phyloP scores from a whole-genome alignment of 768 basidiomycete species.

The Naganishia friedmannii region DNA sequence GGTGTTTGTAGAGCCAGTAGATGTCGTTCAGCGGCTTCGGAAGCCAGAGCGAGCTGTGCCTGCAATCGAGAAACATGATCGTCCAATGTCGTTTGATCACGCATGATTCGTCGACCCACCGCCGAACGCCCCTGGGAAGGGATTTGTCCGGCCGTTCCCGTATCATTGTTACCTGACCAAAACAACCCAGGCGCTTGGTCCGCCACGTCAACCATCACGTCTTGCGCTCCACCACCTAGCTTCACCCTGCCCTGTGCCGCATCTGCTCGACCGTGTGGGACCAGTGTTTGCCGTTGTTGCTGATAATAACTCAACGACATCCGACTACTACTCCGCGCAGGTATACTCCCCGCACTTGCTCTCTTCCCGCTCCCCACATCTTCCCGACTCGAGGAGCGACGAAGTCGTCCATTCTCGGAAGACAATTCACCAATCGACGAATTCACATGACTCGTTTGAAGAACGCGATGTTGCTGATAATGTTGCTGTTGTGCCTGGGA shows the following conservation, averaged over 20 bases:
- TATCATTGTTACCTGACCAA: not conserved
- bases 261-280: not conserved
- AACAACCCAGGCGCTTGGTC: not conserved
- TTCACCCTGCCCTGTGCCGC: not conserved
- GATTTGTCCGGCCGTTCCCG: not conserved
- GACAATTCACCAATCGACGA: conserved; percentile 39
- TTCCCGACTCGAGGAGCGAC: conserved; percentile 35
- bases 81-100: not conserved
- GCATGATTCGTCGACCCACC: not conserved
- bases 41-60: not conserved
- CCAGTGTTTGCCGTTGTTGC: not conserved
- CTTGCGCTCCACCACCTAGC: not conserved
- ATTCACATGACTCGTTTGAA: conserved; percentile 2
- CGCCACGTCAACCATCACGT: not conserved
- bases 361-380: not conserved
- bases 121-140: not conserved
- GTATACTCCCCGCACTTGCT: conserved; percentile 5
- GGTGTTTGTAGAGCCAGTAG: conserved; percentile 12
- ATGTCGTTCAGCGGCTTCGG: conserved; percentile 9
- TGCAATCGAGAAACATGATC: not conserved
- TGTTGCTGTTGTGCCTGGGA: not conserved
- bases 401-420: conserved; percentile 48
- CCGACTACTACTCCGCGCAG: conserved; percentile 10
- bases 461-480: not conserved
- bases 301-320: conserved; percentile 1